Base-by-base conservation (phyloP, 2,329 filamentous ascomycete genomes). In the Colletotrichum phormii region DNA sequence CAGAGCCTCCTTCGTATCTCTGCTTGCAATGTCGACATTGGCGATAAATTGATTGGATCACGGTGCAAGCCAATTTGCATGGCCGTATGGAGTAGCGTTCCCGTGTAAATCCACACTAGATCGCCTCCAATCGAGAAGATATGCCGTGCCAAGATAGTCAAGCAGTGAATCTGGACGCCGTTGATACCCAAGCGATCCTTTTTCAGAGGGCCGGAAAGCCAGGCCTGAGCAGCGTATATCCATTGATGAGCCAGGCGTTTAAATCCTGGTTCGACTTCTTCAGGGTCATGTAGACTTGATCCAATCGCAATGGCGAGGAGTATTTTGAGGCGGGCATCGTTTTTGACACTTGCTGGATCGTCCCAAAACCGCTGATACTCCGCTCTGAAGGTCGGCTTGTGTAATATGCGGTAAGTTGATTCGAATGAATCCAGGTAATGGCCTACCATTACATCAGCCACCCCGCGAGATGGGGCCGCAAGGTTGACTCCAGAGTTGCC, bases 341-440 rank as follows among this genome's bases (percentile, higher is more conserved):
- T 71, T 1, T 76, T 70, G 1, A 76, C 74, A 8, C 7, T 74
- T 5, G 79, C 77, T 0, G 81, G 78, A 3, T 81, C 11, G 4
- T 81, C 77, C 87, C 87, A 90, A 72, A 86, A 87, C 0, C 64
- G 77, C 4, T 80, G 72, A 74, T 89, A 90, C 8, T 89, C 85
- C 24, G 79, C 75, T 82, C 83, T 84, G 72, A 90, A 91, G 0
- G 83, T 85, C 0, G 88, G 88, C 5, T 81, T 77, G 67, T 91
- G 89, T 0, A 91, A 77, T 57, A 91, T 86, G 3, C 87, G 84
- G 64, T 89, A 85, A 0, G 83, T 82, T 1, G 82, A 84, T 71
- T 89, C 89, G 70, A 87, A 89, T 0, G 80, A 85, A 2, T 78
- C 77, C 55, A 89, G 84, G 77, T 91, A 91, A 0, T 86, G 74